Evolutionary conservation across 352 stramenopile species (phyloP).

Genomic region (Thalassiosira exigua): DNA sequence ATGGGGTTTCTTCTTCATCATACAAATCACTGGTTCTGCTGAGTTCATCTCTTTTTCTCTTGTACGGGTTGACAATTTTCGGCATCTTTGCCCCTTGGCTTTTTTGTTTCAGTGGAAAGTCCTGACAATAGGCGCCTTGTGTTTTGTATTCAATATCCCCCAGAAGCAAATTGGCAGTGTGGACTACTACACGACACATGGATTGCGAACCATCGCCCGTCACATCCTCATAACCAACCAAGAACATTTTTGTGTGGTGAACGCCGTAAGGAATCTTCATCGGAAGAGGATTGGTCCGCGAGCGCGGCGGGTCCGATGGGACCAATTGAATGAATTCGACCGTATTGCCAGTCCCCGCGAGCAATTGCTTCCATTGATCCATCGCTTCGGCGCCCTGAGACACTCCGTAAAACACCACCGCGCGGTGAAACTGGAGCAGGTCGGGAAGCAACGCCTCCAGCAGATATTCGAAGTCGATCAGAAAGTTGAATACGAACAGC

Average conservation of each 20-base stretch:
- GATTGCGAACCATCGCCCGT: not conserved
- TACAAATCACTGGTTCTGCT: too few species aligned
- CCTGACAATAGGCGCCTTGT: conserved; percentile 72
- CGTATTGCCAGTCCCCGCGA: conserved; percentile 20
- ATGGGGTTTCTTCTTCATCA: conserved; percentile 13
- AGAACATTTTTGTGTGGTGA: conserved; percentile 76
- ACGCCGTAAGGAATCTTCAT: conserved; percentile 60
- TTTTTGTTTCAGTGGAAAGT: conserved; percentile 67
- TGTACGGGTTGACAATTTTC: conserved; percentile 25
- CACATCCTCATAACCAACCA: conserved; percentile 61
- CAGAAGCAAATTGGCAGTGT: conserved; percentile 72
- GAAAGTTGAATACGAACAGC: conserved; percentile 71
- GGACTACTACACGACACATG: conserved; percentile 67
- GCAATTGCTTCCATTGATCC: conserved; percentile 54
- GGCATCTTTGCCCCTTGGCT: not conserved
- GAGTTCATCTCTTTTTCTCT: conserved; percentile 8
- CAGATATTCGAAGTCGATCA: conserved; percentile 73
- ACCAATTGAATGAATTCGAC: conserved; percentile 52
- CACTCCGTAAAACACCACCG: conserved; percentile 68
- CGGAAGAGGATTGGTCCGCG: conserved; percentile 52
- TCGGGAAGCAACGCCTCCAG: conserved; percentile 63
- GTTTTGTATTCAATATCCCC: conserved; percentile 69
- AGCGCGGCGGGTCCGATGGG: conserved; percentile 50
- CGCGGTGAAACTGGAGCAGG: conserved; percentile 59
- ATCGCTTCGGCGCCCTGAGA: conserved; percentile 7